Percentiles rank a stretch among this genome's conserved stretches.
Conservation (phyloP, 352 stramenopile species). For the Pythium oligandrum region DNA sequence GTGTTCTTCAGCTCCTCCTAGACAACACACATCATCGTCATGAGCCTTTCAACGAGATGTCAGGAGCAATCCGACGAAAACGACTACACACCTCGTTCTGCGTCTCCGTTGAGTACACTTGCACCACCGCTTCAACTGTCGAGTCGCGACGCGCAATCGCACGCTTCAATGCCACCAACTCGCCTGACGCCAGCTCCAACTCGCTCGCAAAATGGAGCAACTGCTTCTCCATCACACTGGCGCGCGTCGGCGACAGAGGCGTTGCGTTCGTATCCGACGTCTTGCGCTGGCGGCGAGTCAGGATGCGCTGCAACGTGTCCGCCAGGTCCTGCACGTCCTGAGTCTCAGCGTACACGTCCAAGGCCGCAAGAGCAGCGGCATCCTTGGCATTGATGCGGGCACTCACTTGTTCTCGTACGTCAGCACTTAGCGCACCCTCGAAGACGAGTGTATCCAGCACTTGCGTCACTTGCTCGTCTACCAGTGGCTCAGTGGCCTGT, state of each 20-base stretch:
- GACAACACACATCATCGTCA: no score
- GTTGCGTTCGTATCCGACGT: not conserved
- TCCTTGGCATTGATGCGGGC: slow-evolving; percentile 27
- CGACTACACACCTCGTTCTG: slow-evolving; percentile 30
- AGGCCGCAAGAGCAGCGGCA: slow-evolving; percentile 37
- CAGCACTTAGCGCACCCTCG: slow-evolving; percentile 20
- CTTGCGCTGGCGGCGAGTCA: slow-evolving; percentile 5
- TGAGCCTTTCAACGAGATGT: no score
- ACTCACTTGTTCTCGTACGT: slow-evolving; percentile 2
- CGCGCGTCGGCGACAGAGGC: not conserved
- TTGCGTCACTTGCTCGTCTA: slow-evolving; percentile 17
- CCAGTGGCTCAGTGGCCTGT: slow-evolving; percentile 11
- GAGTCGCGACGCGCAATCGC: slow-evolving; percentile 34
- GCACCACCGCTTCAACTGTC: slow-evolving; percentile 32
- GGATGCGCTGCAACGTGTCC: slow-evolving; percentile 47
- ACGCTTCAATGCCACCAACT: slow-evolving; percentile 31
- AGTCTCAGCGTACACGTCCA: slow-evolving; percentile 48
- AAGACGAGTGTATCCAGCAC: slow-evolving; percentile 24
- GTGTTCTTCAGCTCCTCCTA: no score
- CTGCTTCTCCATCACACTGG: slow-evolving; percentile 32
- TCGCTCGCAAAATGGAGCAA: slow-evolving; percentile 36
- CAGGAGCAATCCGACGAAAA: no score
- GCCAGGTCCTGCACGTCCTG: slow-evolving; percentile 47
- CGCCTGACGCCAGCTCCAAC: slow-evolving; percentile 11
- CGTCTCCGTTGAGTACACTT: slow-evolving; percentile 31